Percentiles rank a stretch among this genome's conserved stretches.
Evolutionary conservation across 2,329 filamentous ascomycete species (phyloP).

Genomic region (Aquanectria penicillioides): DNA sequence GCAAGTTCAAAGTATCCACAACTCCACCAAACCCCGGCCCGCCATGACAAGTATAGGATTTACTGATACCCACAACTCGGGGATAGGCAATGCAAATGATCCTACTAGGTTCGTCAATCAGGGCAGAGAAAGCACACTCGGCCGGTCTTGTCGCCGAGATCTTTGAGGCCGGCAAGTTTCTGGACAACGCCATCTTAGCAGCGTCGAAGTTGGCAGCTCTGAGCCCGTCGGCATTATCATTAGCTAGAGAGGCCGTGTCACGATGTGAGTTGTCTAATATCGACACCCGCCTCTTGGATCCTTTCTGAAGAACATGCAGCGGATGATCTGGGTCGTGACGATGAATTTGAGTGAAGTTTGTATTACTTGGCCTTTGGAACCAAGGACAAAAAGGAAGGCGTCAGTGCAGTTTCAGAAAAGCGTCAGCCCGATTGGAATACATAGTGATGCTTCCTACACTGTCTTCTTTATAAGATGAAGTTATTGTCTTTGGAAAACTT

Average conservation of each 20-base stretch:
- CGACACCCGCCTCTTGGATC: not conserved
- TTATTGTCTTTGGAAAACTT: too few species aligned
- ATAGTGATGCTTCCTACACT: too few species aligned
- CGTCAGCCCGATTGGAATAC: conserved; percentile 31
- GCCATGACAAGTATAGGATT: not conserved
- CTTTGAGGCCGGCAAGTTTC: conserved; percentile 40
- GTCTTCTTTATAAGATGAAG: too few species aligned
- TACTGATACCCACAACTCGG: not conserved
- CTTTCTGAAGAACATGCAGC: conserved; percentile 25
- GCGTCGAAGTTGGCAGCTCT: conserved; percentile 38
- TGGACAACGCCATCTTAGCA: conserved; percentile 38
- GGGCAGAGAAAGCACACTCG: conserved; percentile 38
- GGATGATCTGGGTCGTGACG: conserved; percentile 39
- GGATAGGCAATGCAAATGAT: conserved; percentile 47
- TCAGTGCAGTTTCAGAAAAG: conserved; percentile 45
- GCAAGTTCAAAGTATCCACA: conserved; percentile 51
- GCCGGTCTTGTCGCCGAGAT: conserved; percentile 41
- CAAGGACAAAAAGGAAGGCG: conserved; percentile 43
- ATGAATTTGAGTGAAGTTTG: conserved; percentile 48
- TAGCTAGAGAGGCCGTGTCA: conserved; percentile 44
- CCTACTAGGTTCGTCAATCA: conserved; percentile 41
- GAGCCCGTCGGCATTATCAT: conserved; percentile 39
- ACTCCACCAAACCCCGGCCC: not conserved
- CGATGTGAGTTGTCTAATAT: conserved; percentile 33
- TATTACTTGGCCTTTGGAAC: conserved; percentile 51